A percentile compares a stretch with the other conserved stretches of the same genome.
These are phyloP conservation scores for Theileria parva DNA, from an alignment of 169 alveolate species.

Conservation along the genomic window DNA sequence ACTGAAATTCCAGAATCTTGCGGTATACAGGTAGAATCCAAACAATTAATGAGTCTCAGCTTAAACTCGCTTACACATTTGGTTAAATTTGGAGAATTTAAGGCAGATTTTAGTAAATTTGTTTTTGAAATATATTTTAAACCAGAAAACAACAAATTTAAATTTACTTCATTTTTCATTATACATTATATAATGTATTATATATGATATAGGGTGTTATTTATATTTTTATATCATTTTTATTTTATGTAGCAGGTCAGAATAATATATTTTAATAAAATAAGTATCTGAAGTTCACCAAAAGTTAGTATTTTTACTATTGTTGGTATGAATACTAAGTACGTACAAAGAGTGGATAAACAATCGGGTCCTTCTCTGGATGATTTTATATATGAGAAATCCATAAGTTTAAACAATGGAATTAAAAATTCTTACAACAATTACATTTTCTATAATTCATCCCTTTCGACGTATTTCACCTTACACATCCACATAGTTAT, in stretches of 20 bases:
- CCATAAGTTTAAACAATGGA: background rate
- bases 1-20: conserved; percentile 25
- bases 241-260: background rate
- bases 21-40: conserved; percentile 13
- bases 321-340: conserved; percentile 35
- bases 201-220: conserved; percentile 1
- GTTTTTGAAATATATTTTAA: conserved; percentile 19
- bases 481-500: background rate
- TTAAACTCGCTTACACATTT: conserved; percentile 25
- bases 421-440: conserved; percentile 7
- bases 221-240: background rate
- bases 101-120: background rate
- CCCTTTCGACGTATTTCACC: background rate
- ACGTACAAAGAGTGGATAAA: conserved; percentile 50
- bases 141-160: conserved; percentile 11
- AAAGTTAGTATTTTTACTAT: background rate
- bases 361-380: conserved; percentile 64
- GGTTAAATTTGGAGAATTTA: background rate
- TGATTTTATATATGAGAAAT: conserved; percentile 45
- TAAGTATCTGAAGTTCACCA: background rate
- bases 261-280: background rate
- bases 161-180: background rate
- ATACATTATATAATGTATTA: background rate
- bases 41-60: background rate
- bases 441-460: background rate